Percentiles rank a stretch among this genome's conserved stretches.
These are phyloP conservation scores for Raphanus sativus DNA, from an alignment of 345 rosid genomes.

Conservation along the genomic window DNA sequence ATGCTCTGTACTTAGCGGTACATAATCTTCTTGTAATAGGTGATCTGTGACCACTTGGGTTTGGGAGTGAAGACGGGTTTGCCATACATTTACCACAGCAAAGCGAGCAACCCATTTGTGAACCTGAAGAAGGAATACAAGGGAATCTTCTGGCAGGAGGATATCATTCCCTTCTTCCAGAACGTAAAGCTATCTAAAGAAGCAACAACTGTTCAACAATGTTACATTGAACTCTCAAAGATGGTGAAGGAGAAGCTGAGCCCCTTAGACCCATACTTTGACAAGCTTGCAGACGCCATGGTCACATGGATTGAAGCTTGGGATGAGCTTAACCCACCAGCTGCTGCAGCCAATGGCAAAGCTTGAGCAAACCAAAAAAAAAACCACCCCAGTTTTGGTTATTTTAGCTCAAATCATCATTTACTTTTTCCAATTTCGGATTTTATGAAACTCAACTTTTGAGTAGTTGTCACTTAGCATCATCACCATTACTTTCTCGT, in stretches of 20 bases:
- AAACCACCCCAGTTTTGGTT: conserved; percentile 31
- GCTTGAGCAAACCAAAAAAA: conserved; percentile 39
- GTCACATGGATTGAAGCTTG: conserved; percentile 94
- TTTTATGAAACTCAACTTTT: conserved; percentile 19
- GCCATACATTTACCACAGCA: conserved; percentile 90
- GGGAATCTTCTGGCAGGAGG: conserved; percentile 96
- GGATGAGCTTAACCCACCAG: conserved; percentile 83
- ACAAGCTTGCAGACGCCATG: conserved; percentile 88
- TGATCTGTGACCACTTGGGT: conserved; percentile 84
- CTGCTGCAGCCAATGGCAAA: conserved; percentile 41
- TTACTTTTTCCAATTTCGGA: conserved; percentile 3
- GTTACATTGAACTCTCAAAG: conserved; percentile 79
- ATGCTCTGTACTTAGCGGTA: no score
- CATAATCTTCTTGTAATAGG: conserved; percentile 47
- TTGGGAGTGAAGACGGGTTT: conserved; percentile 87
- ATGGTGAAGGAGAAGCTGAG: conserved; percentile 77
- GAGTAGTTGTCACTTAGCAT: conserved; percentile 5
- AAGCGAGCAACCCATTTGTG: conserved; percentile 94
- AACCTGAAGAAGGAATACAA: conserved; percentile 89
- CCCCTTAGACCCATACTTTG: conserved; percentile 79
- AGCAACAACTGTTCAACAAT: conserved; percentile 72
- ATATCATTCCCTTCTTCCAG: conserved; percentile 92
- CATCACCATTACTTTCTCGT: conserved; percentile 2
- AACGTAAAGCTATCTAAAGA: conserved; percentile 63
- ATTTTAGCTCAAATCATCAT: conserved; percentile 25